Percentiles rank a stretch among this genome's conserved stretches.
phyloP scores from a whole-genome alignment of 768 basidiomycete species.

The Hydnomerulius pinastri region DNA sequence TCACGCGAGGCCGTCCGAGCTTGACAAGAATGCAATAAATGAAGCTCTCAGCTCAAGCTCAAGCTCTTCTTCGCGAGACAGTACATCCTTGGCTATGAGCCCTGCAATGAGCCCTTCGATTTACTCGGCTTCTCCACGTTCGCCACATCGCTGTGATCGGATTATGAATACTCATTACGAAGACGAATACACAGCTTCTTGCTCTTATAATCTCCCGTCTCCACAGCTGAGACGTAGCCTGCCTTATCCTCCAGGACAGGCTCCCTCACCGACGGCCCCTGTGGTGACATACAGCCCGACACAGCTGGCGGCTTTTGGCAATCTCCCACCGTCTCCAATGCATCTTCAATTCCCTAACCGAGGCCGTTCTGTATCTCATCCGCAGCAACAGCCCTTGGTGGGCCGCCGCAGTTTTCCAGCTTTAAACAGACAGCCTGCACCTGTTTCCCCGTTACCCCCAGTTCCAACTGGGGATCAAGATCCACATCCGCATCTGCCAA shows the following conservation, averaged over 20 bases:
- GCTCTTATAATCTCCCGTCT: too few relatives aligned
- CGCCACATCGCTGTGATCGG: too few relatives aligned
- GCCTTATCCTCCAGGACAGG: too few relatives aligned
- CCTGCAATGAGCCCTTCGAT: background rate
- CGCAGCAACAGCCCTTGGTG: conserved; percentile 1
- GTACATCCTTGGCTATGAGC: background rate
- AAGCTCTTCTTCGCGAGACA: background rate
- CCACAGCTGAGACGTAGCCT: too few relatives aligned
- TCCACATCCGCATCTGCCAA: background rate
- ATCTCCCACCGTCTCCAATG: conserved; percentile 5
- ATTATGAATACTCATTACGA: too few relatives aligned
- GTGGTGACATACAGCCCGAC: background rate
- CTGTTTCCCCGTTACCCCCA: conserved; percentile 22
- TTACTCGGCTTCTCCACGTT: background rate
- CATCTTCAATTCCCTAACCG: conserved; percentile 4
- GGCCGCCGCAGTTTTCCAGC: conserved; percentile 15
- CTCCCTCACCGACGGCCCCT: background rate
- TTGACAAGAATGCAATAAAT: background rate
- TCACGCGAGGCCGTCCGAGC: background rate
- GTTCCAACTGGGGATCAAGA: conserved; percentile 15
- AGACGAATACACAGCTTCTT: too few relatives aligned
- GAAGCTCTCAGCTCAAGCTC: background rate
- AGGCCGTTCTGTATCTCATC: conserved; percentile 5
- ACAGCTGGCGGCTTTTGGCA: too few relatives aligned
- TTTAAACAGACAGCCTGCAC: conserved; percentile 12